These are phyloP conservation scores for Colletotrichum godetiae DNA, from an alignment of 2,329 filamentous ascomycete genomes.

Conservation along the genomic window DNA sequence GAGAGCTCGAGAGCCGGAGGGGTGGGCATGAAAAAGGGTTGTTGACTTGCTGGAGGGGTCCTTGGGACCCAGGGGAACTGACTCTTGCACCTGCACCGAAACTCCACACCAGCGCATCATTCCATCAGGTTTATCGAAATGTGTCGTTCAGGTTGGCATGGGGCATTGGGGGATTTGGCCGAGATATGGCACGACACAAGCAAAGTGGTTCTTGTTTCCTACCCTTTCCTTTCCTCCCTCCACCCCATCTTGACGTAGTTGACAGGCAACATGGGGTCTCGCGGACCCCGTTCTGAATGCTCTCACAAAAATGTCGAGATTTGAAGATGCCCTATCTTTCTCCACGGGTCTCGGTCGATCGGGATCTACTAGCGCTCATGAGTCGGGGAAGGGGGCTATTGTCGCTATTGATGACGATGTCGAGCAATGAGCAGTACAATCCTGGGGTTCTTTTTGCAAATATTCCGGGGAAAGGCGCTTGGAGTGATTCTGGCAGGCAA, in stretches of 20 bases:
- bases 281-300: neutral
- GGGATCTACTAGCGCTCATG: neutral
- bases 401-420: neutral
- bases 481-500: neutral
- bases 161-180: neutral
- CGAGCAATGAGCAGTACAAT: neutral
- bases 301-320: neutral
- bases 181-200: neutral
- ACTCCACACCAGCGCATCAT: slow-evolving; percentile 9
- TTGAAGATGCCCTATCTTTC: neutral
- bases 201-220: neutral
- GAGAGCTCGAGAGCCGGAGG: neutral
- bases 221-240: neutral
- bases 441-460: neutral
- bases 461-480: neutral
- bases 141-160: neutral
- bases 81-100: slow-evolving; percentile 6
- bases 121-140: slow-evolving; percentile 11
- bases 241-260: neutral
- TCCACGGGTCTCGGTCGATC: neutral
- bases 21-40: neutral
- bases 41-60: neutral
- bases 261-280: neutral
- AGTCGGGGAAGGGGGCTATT: neutral
- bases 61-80: neutral